Evolutionary conservation across 2,329 filamentous ascomycete species (phyloP).

Genomic region (Neofusicoccum umdonicola): DNA sequence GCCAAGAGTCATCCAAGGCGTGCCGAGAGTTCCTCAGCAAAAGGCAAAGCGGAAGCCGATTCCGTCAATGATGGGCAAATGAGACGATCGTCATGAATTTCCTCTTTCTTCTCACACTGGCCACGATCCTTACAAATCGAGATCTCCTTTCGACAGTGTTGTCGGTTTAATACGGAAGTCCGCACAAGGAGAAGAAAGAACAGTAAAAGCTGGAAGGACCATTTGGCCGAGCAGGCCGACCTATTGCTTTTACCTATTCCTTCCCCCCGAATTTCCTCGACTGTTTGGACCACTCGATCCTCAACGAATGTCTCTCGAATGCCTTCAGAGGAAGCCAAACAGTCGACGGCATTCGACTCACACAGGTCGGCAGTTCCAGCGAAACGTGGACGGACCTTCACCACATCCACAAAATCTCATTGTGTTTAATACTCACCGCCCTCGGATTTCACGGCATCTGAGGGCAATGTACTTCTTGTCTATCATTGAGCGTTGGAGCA

Average conservation of each 20-base stretch:
- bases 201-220: neutral
- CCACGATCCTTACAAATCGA: slow-evolving; percentile 7
- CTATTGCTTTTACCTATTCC: neutral
- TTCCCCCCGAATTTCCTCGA: neutral
- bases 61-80: slow-evolving; percentile 38
- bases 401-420: neutral
- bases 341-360: neutral
- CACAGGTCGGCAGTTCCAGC: neutral
- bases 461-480: slow-evolving; percentile 8
- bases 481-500: slow-evolving; percentile 12
- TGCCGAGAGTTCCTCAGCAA: slow-evolving; percentile 61
- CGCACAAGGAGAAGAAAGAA: neutral
- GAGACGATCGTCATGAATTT: slow-evolving; percentile 12
- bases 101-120: neutral
- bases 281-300: neutral
- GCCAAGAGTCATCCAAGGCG: slow-evolving; percentile 82
- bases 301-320: neutral
- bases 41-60: slow-evolving; percentile 51
- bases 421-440: slow-evolving; percentile 1
- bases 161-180: neutral
- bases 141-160: neutral
- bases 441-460: neutral
- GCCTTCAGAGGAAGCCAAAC: neutral
- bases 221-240: neutral
- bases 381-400: neutral